Evolutionary conservation across 257 asterid species (phyloP).

Genomic region (Solanum medicagineum): DNA sequence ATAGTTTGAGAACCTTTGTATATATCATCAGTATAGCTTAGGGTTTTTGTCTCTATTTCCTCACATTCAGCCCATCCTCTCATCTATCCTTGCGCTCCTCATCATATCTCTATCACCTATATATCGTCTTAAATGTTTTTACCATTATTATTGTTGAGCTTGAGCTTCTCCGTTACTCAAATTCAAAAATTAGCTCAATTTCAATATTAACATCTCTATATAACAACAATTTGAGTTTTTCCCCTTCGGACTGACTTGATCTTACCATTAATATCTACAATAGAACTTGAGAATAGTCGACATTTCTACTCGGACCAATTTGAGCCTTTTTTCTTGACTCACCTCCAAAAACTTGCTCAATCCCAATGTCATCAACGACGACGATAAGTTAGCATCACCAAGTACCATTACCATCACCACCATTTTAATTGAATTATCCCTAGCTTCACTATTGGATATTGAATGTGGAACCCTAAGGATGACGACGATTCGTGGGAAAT

Average conservation of each 20-base stretch:
- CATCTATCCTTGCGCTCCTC: not conserved
- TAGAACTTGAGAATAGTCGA: too few relatives aligned
- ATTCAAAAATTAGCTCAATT: not conserved
- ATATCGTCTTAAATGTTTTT: slow-evolving; percentile 15
- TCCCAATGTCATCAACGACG: not conserved
- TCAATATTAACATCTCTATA: not conserved
- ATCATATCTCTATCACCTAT: slow-evolving; percentile 4
- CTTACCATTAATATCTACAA: not conserved
- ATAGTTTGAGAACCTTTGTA: not conserved
- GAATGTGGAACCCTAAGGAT: slow-evolving; percentile 29
- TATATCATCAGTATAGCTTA: not conserved
- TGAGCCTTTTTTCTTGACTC: not conserved
- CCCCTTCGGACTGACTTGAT: not conserved
- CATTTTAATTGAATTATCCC: not conserved
- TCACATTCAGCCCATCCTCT: slow-evolving; percentile 37
- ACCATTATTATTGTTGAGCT: slow-evolving; percentile 24
- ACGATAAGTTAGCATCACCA: not conserved
- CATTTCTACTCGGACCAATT: not conserved
- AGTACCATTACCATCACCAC: not conserved
- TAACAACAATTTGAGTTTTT: not conserved
- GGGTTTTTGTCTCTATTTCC: slow-evolving; percentile 7
- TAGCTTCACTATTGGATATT: not conserved
- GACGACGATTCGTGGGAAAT: slow-evolving; percentile 59
- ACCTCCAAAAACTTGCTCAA: not conserved
- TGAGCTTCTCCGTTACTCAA: not conserved